These are phyloP conservation scores for Phytophthora quininea DNA, from an alignment of 352 stramenopile genomes.

Conservation along the genomic window DNA sequence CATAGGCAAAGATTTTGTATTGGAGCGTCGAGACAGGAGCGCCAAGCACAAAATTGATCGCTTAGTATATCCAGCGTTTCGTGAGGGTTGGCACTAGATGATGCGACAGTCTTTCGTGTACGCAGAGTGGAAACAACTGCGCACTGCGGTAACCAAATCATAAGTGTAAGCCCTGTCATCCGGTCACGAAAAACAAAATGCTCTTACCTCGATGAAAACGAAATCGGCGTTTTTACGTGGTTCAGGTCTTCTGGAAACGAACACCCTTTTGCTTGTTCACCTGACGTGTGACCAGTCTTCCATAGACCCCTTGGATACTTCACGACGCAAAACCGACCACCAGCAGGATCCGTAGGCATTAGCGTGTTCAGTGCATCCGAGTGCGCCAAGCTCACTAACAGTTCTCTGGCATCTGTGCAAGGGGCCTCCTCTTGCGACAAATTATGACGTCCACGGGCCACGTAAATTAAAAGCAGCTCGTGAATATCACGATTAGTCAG, in stretches of 20 bases:
- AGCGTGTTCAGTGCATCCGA: conserved; percentile 36
- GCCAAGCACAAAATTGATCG: conserved; percentile 34
- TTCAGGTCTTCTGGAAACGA: conserved; percentile 7
- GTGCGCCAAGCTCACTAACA: conserved; percentile 35
- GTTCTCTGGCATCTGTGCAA: not conserved
- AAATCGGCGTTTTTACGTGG: conserved; percentile 22
- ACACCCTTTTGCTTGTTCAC: conserved; percentile 1
- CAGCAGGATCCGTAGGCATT: not conserved
- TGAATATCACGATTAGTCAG: conserved; percentile 35
- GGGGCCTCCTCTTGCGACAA: not conserved
- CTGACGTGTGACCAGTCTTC: conserved; percentile 7
- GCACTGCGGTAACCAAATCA: conserved; percentile 7
- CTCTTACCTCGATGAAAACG: conserved; percentile 33
- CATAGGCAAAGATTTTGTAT: conserved; percentile 31
- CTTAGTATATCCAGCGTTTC: conserved; percentile 22
- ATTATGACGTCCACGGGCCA: conserved; percentile 24
- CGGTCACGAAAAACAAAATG: not conserved
- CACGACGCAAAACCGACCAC: conserved; percentile 30
- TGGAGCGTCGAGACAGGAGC: conserved; percentile 31
- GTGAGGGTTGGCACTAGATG: not conserved
- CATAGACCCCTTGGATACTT: conserved; percentile 35
- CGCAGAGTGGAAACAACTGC: conserved; percentile 1
- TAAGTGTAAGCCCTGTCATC: not conserved
- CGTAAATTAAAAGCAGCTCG: conserved; percentile 44
- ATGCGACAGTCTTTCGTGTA: not conserved